Evolutionary conservation across 805 yeast genomes (phyloP).

Genomic region (Vanderwaltozyma yarrowii): DNA sequence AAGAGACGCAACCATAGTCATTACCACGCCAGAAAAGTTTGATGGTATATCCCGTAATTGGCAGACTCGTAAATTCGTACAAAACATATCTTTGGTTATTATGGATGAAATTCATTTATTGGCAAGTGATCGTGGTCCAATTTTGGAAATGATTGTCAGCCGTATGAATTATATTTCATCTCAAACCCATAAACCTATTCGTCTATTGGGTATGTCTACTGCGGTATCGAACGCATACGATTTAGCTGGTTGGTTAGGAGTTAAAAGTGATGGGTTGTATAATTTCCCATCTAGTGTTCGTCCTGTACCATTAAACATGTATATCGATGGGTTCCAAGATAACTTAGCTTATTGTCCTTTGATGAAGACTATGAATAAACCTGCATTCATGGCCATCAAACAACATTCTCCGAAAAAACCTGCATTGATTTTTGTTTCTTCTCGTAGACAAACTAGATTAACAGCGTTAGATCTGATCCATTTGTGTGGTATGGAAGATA

Average conservation of each 20-base stretch:
- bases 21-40: constrained; percentile 95
- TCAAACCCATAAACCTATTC: constrained; percentile 79
- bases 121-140: constrained; percentile 98
- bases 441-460: constrained; percentile 84
- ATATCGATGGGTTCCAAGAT: constrained; percentile 79
- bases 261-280: constrained; percentile 82
- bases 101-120: constrained; percentile 95
- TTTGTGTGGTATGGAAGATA: constrained; percentile 54
- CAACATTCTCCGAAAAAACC: constrained; percentile 90
- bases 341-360: constrained; percentile 69
- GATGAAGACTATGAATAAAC: constrained; percentile 54
- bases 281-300: constrained; percentile 88
- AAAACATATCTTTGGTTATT: constrained; percentile 73
- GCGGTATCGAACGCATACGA: constrained; percentile 87
- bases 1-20: constrained; percentile 72
- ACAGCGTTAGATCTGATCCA: constrained; percentile 67
- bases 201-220: constrained; percentile 88
- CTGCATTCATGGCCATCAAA: constrained; percentile 86
- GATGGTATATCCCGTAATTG: constrained; percentile 90
- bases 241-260: constrained; percentile 91
- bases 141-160: constrained; percentile 88
- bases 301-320: constrained; percentile 89
- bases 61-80: constrained; percentile 78
- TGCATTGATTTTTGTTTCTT: constrained; percentile 92
- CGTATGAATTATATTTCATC: constrained; percentile 48